phyloP scores from a whole-genome alignment of 306 rosid genomes.

The Malus orientalis region DNA sequence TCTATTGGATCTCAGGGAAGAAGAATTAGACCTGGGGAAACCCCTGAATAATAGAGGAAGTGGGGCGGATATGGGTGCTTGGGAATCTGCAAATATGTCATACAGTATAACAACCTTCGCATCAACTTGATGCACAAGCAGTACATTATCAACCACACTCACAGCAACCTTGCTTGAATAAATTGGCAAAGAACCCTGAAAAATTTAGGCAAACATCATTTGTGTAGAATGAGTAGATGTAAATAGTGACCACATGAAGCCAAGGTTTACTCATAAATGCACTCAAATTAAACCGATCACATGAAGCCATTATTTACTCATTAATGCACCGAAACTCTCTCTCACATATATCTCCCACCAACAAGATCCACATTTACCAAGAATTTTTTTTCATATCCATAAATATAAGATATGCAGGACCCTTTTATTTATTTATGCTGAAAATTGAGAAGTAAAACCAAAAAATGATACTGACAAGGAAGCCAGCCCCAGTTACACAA shows the following conservation, averaged over 20 bases:
- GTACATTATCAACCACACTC: conserved; percentile 88
- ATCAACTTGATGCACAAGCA: conserved; percentile 93
- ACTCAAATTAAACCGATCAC: conserved; percentile 2
- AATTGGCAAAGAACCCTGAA: conserved; percentile 94
- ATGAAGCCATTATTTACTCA: conserved; percentile 6
- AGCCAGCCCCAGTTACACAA: background rate
- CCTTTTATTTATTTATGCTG: background rate
- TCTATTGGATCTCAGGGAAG: conserved; percentile 45
- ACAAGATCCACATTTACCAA: background rate
- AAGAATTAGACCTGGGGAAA: conserved; percentile 49
- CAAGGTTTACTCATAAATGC: background rate
- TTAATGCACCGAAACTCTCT: background rate
- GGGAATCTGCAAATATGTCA: conserved; percentile 78
- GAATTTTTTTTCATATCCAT: background rate
- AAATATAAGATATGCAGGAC: background rate
- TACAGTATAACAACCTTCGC: conserved; percentile 94
- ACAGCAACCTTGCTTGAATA: conserved; percentile 82
- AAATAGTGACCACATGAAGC: conserved; percentile 14
- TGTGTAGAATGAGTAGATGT: conserved; percentile 3
- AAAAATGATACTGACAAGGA: background rate
- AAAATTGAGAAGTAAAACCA: background rate
- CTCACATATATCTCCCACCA: background rate
- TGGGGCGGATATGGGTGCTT: conserved; percentile 95
- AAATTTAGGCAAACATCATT: conserved; percentile 22
- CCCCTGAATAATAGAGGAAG: conserved; percentile 87